Base-by-base conservation (phyloP, 305 asterid genomes). In the Andrographis paniculata region DNA sequence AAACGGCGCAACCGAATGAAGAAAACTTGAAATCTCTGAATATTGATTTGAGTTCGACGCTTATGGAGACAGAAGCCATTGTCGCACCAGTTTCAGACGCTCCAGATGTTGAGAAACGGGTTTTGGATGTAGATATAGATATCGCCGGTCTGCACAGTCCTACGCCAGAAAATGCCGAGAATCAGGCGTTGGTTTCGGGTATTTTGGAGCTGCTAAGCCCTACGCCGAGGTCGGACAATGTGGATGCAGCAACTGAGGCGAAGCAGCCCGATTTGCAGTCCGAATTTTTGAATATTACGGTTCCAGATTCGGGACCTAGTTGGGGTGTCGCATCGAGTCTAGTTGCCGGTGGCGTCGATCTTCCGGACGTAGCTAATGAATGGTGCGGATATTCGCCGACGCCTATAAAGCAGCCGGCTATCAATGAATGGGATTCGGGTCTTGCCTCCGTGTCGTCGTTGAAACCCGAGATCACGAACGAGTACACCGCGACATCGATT, bases 311-410 rank as follows among this genome's bases (percentile, higher is more conserved):
- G 5, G 76, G 66, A 37, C 72, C 66, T 14, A 63, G 62, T 63
- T 78, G 84, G 88, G 65, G 56, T 15, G 49, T 21, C 51, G 63
- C 59, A 27, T 47, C 87, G 35, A 56, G 45, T 58, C 57, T 64
- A 15, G 81, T 52, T 16, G 60, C 64, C 43, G 69, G 67, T 23
- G 71, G 68, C 40, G 56, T 67, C 20, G 81, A 73, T 55, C 60
- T 78, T 22, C 76, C 74, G 10, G 82, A 67, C 54, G 70, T 73
- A 42, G 74, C 68, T 14, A 68, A 74, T 52, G 89, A 74, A 54
- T 78, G 96, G 92, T 71, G 77, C 37, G 77, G 83, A 54, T 73
- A 71, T 72, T 65, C 94, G 48, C 75, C 89, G 27, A 55, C 84
- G 15, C 73, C 75, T 30, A 65, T 72, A 24, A 73, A 70, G 64